A percentile compares a stretch with the other conserved stretches of the same genome.
These are phyloP conservation scores for Rhodotorula taiwanensis DNA, from an alignment of 768 basidiomycete genomes.

Conservation along the genomic window DNA sequence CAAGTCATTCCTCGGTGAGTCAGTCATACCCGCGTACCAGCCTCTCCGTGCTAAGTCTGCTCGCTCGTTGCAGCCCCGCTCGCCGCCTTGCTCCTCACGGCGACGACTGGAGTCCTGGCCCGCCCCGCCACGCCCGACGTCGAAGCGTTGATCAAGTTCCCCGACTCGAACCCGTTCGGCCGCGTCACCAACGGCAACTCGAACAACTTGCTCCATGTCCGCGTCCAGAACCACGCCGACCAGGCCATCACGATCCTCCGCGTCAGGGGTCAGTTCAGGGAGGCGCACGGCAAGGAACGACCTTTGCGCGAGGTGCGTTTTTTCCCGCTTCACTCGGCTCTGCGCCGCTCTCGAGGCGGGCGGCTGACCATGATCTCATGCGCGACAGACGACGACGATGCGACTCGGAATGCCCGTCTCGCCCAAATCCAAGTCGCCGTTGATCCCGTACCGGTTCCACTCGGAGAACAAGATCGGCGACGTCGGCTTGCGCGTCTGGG, in stretches of 20 bases:
- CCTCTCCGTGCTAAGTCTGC: too few species aligned
- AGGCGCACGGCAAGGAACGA: slow-evolving; percentile 4
- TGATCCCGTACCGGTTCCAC: slow-evolving; percentile 13
- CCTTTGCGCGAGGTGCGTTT: slow-evolving; percentile 2
- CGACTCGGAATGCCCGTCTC: slow-evolving; percentile 1
- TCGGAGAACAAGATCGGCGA: slow-evolving; percentile 28
- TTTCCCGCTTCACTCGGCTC: too few species aligned
- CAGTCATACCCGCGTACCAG: too few species aligned
- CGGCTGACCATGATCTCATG: too few species aligned
- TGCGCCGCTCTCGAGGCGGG: too few species aligned
- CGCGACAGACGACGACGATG: background rate
- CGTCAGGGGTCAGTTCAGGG: slow-evolving; percentile 9
- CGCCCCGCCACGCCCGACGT: background rate
- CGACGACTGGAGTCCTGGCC: too few species aligned
- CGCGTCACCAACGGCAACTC: slow-evolving; percentile 13
- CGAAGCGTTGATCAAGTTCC: slow-evolving; percentile 8
- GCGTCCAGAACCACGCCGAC: slow-evolving; percentile 7
- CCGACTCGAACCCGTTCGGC: slow-evolving; percentile 13
- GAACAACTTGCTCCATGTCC: slow-evolving; percentile 3
- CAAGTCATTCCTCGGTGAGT: too few species aligned
- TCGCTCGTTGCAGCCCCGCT: background rate
- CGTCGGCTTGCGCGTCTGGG: slow-evolving; percentile 25
- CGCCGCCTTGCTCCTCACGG: too few species aligned
- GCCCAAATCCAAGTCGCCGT: too few species aligned
- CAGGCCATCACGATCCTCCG: slow-evolving; percentile 2